A percentile compares a stretch with the other conserved stretches of the same genome.
Evolutionary conservation across 495 filamentous ascomycete species (phyloP).

Genomic region (Penicillium crystallinum): DNA sequence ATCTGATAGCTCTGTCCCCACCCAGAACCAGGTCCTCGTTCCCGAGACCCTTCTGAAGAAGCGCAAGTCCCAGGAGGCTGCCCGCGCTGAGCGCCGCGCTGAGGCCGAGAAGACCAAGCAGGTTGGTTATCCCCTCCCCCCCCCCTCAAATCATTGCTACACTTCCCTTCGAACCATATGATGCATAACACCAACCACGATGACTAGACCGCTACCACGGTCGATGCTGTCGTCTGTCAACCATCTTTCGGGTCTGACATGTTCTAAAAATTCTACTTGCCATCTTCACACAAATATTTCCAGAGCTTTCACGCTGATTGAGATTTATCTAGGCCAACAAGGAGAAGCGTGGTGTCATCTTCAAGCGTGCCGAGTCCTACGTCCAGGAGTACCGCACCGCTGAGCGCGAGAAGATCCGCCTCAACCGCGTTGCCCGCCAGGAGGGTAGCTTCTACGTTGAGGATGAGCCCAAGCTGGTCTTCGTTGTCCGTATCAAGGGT

Average conservation of each 20-base stretch:
- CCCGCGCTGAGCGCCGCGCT: constrained; percentile 75
- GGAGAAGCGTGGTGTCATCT: constrained; percentile 94
- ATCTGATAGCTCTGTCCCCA: constrained; percentile 73
- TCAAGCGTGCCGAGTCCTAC: constrained; percentile 99
- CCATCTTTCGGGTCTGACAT: constrained; percentile 99
- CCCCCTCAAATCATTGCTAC: neutral
- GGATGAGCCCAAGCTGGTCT: constrained; percentile 93
- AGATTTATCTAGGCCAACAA: constrained; percentile 69
- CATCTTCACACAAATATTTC: constrained; percentile 13
- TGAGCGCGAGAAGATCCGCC: constrained; percentile 97
- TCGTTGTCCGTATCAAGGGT: constrained; percentile 99
- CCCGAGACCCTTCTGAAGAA: constrained; percentile 99
- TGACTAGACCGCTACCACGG: constrained; percentile 73
- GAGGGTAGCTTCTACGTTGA: constrained; percentile 90
- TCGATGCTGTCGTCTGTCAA: constrained; percentile 97
- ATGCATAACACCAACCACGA: constrained; percentile 68
- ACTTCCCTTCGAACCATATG: constrained; percentile 34
- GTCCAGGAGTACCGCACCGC: constrained; percentile 97
- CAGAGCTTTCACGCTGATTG: constrained; percentile 36
- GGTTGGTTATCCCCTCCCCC: constrained; percentile 52
- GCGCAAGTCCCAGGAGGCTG: constrained; percentile 99
- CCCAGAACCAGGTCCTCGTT: constrained; percentile 87
- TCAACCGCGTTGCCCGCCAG: constrained; percentile 80
- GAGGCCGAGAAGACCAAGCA: constrained; percentile 82
- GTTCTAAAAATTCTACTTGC: constrained; percentile 22